A percentile compares a stretch with the other conserved stretches of the same genome.
Conservation (phyloP, 176 grass and related monocot genomes). For the Aegilops umbellulata region DNA sequence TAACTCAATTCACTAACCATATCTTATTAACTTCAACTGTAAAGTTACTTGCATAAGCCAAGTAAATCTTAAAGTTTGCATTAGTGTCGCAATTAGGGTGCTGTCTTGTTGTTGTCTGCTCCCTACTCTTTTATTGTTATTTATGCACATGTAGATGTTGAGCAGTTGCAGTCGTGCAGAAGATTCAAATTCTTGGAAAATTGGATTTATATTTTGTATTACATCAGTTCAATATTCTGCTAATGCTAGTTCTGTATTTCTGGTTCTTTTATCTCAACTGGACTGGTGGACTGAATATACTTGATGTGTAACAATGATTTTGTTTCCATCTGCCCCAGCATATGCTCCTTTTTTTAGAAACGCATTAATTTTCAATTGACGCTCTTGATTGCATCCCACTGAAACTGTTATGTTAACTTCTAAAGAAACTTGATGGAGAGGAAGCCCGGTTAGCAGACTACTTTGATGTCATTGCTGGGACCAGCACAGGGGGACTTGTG, state of each 20-base stretch:
- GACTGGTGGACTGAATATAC: neutral
- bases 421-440: conserved; percentile 85
- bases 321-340: neutral
- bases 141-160: neutral
- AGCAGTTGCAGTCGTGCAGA: neutral
- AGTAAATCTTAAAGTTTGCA: conserved; percentile 13
- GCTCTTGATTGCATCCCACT: conserved; percentile 1
- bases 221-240: neutral
- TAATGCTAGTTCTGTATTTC: neutral
- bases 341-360: neutral
- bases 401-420: conserved; percentile 21
- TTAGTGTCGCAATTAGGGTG: conserved; percentile 3
- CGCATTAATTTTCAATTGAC: neutral
- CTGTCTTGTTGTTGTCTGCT: neutral
- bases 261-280: neutral
- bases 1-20: neutral
- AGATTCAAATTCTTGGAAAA: neutral
- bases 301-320: neutral
- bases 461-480: conserved; percentile 82
- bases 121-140: neutral
- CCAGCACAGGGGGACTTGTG: conserved; percentile 82
- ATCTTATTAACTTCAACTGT: conserved; percentile 1
- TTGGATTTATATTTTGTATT: neutral
- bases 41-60: neutral
- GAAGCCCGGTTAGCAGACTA: conserved; percentile 81